A percentile compares a stretch with the other conserved stretches of the same genome.
Evolutionary conservation across 805 yeast species (phyloP).

Genomic region (Saturnispora sekii): DNA sequence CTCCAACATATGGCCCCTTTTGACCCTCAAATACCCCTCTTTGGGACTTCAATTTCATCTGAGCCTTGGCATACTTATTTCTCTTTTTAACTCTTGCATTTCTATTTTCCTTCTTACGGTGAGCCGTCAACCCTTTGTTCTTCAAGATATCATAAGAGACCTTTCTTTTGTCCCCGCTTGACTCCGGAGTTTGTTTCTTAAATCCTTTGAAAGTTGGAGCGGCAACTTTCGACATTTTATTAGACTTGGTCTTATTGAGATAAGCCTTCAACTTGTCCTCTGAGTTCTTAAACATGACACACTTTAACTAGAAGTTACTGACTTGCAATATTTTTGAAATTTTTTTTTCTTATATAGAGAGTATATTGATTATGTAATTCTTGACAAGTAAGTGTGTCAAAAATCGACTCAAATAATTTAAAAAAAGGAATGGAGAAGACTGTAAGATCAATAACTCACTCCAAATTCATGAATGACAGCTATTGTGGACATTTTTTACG

Average conservation of each 20-base stretch:
- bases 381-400: too few species aligned
- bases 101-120: constrained; percentile 86
- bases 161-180: constrained; percentile 79
- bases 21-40: constrained; percentile 79
- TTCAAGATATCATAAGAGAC: constrained; percentile 89
- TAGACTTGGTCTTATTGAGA: background rate
- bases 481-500: too few species aligned
- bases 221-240: constrained; percentile 3
- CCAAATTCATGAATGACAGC: too few species aligned
- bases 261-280: constrained; percentile 5
- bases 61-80: constrained; percentile 89
- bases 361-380: too few species aligned
- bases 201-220: constrained; percentile 33
- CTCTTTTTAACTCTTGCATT: constrained; percentile 98
- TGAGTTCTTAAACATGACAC: constrained; percentile 5
- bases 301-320: too few species aligned
- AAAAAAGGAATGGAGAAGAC: background rate
- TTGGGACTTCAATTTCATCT: constrained; percentile 84
- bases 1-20: constrained; percentile 82
- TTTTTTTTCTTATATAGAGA: background rate
- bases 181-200: constrained; percentile 31
- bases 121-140: constrained; percentile 93
- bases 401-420: too few species aligned
- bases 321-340: background rate
- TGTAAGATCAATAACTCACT: too few species aligned